Evolutionary conservation across 257 asterid genomes (phyloP), one percentile per base, ranked within the genome.

Genomic region (Verbascum thapsus): DNA sequence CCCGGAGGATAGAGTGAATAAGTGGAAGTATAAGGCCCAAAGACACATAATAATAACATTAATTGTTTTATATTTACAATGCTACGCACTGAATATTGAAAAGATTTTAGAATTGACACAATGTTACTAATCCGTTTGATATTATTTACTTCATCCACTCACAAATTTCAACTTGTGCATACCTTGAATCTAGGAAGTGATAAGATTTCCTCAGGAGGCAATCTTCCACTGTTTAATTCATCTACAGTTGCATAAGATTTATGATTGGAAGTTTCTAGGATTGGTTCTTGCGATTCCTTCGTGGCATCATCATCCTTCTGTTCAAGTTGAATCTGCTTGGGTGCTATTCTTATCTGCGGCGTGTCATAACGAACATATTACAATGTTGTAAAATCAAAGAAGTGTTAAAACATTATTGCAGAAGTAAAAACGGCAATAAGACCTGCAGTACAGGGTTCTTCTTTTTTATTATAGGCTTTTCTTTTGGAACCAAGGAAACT

Each of bases 131-230:
- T 13, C 17, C 0, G 5, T 48, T 9, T 48, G 10, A 20, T 10
- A 22, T 4, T n/a, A 30, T 30, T 10, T 26, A 37, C 30, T 10
- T 19, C 48, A 22, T 20, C 10, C 37, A 13, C 45, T 12, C 19
- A 8, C 9, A 5, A 16, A 13, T 7, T 15, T 6, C 10, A 16
- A 42, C n/a, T n/a, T n/a, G n/a, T n/a, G n/a, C n/a, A 48, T 78
- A 89, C 97, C 98, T 92, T 89, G 70, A 92, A 92, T 85, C 76
- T 87, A 53, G 99, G 94, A 70, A 82, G 91, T 5, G 99, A 92
- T 53, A 92, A 75, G 58, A 92, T 87, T 66, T 89, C 99, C 78
- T 87, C 99, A 2, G 94, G 97, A 35, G 95, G 97, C 77, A 87
- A 64, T 74, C 76, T 92, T 57, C 95, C 94, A n/a, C 69, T 71